These are phyloP conservation scores for Apiospora malaysiana DNA, from an alignment of 2,329 filamentous ascomycete genomes.

Conservation along the genomic window DNA sequence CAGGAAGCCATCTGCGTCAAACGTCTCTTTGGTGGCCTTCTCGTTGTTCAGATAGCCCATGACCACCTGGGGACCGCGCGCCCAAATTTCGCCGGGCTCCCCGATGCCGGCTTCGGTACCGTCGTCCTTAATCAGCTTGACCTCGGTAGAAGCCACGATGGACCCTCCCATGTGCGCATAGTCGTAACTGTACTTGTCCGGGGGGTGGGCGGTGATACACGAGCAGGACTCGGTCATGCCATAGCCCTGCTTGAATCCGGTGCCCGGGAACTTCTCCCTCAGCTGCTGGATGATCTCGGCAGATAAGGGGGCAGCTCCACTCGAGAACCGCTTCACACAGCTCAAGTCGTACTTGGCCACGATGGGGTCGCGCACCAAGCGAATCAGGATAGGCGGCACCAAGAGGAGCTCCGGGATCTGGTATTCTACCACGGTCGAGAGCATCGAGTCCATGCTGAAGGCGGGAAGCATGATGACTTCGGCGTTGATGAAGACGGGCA, in stretches of 20 bases:
- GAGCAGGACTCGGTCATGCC: slow-evolving; percentile 82
- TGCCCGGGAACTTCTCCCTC: slow-evolving; percentile 63
- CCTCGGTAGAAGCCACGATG: slow-evolving; percentile 68
- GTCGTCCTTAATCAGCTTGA: slow-evolving; percentile 72
- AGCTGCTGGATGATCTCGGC: slow-evolving; percentile 69
- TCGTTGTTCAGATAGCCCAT: slow-evolving; percentile 89
- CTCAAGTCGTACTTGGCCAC: slow-evolving; percentile 62
- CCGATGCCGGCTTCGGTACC: slow-evolving; percentile 70
- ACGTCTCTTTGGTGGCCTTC: slow-evolving; percentile 82
- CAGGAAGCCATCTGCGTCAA: slow-evolving; percentile 73
- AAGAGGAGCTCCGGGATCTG: slow-evolving; percentile 61
- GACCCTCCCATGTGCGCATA: slow-evolving; percentile 67
- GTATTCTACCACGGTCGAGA: slow-evolving; percentile 57
- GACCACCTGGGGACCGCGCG: slow-evolving; percentile 78
- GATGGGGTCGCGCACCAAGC: slow-evolving; percentile 61
- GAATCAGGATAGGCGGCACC: slow-evolving; percentile 66
- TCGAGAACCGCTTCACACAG: slow-evolving; percentile 61
- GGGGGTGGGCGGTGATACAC: slow-evolving; percentile 72
- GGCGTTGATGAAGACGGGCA: slow-evolving; percentile 68
- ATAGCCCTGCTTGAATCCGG: slow-evolving; percentile 71
- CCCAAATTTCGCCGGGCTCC: slow-evolving; percentile 79
- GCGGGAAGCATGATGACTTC: slow-evolving; percentile 68
- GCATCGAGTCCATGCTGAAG: slow-evolving; percentile 67
- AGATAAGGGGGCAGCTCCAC: slow-evolving; percentile 78
- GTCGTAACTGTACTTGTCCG: slow-evolving; percentile 59